Evolutionary conservation across 306 rosid genomes (phyloP).

Genomic region (Prosopis cineraria): DNA sequence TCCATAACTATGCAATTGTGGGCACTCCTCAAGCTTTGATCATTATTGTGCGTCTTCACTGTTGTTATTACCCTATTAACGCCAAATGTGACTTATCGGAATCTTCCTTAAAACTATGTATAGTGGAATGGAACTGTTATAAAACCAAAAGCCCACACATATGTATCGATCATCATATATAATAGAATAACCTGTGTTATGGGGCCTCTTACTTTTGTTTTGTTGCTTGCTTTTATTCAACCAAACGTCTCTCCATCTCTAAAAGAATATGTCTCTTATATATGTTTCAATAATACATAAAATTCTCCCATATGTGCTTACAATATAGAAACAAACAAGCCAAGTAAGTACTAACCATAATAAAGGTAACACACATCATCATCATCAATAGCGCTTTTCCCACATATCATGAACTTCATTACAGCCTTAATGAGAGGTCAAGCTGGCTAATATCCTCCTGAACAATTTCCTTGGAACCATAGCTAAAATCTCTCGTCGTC

Average conservation of each 20-base stretch:
- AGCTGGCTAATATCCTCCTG: slow-evolving; percentile 75
- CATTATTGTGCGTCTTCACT: slow-evolving; percentile 5
- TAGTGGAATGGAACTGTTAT: background rate
- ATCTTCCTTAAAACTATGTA: slow-evolving; percentile 6
- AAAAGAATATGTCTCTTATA: slow-evolving; percentile 28
- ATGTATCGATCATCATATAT: background rate
- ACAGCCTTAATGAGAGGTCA: slow-evolving; percentile 86
- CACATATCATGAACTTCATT: slow-evolving; percentile 25
- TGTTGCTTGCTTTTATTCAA: slow-evolving; percentile 16
- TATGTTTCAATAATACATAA: slow-evolving; percentile 30
- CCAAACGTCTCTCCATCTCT: background rate
- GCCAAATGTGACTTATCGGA: slow-evolving; percentile 8
- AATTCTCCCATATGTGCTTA: slow-evolving; percentile 37
- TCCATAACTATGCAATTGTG: slow-evolving; percentile 24
- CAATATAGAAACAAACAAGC: slow-evolving; percentile 41
- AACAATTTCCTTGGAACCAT: slow-evolving; percentile 46
- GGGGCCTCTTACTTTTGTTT: background rate
- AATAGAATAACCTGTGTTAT: background rate
- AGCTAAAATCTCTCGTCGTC: slow-evolving; percentile 28
- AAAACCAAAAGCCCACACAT: slow-evolving; percentile 6
- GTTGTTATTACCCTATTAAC: background rate
- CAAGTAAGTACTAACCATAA: slow-evolving; percentile 22
- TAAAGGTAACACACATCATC: slow-evolving; percentile 21
- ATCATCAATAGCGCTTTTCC: slow-evolving; percentile 26
- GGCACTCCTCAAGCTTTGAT: slow-evolving; percentile 7